Conservation (phyloP, 805 yeast species). For the Cyberlindnera xylosilytica region DNA sequence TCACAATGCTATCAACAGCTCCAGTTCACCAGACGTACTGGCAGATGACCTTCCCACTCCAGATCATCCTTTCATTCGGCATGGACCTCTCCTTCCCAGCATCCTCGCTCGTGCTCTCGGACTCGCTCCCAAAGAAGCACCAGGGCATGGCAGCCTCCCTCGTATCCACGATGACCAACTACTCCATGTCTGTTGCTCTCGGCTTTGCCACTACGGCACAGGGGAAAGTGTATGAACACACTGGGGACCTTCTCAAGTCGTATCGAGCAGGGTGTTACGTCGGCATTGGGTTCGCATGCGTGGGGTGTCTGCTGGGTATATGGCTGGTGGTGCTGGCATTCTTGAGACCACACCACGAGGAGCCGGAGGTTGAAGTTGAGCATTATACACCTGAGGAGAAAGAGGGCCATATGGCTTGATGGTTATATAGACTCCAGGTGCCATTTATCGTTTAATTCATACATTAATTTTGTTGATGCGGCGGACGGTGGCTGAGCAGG, state of each 20-base stretch:
- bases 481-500: too few relatives aligned
- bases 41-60: slow-evolving; percentile 52
- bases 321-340: not conserved
- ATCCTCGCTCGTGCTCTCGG: slow-evolving; percentile 59
- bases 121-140: slow-evolving; percentile 53
- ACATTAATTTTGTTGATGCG: too few relatives aligned
- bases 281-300: slow-evolving; percentile 1
- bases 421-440: too few relatives aligned
- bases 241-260: not conserved
- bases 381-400: too few relatives aligned
- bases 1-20: slow-evolving; percentile 47
- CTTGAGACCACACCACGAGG: not conserved
- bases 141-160: slow-evolving; percentile 82
- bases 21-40: slow-evolving; percentile 62
- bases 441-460: too few relatives aligned
- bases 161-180: slow-evolving; percentile 66
- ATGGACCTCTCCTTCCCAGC: slow-evolving; percentile 82
- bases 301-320: not conserved
- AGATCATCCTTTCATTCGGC: slow-evolving; percentile 60
- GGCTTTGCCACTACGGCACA: slow-evolving; percentile 74
- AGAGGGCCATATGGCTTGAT: too few relatives aligned
- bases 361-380: not conserved
- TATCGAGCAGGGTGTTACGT: slow-evolving; percentile 1
- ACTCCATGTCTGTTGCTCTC: slow-evolving; percentile 63
- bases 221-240: slow-evolving; percentile 9